Percentiles rank a stretch among this genome's conserved stretches.
Conservation (phyloP, 805 yeast genomes). For the Cyberlindnera meyerae region DNA sequence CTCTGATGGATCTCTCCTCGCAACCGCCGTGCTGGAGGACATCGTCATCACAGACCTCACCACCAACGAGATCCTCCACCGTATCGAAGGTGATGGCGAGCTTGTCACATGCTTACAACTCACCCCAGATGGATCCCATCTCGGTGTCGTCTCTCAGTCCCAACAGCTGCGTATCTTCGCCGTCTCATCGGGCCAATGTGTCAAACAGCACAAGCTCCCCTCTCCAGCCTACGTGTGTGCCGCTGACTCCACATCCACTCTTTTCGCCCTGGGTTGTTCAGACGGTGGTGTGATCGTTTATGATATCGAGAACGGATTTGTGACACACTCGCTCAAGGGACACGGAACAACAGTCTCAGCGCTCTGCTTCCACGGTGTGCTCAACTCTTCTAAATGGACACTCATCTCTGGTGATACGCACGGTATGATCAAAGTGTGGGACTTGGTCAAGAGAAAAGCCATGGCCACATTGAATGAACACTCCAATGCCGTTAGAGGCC, state of each 20-base stretch:
- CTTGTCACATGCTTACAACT: slow-evolving; percentile 72
- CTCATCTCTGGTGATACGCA: slow-evolving; percentile 69
- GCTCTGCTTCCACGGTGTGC: slow-evolving; percentile 66
- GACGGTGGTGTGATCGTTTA: slow-evolving; percentile 90
- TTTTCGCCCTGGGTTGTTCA: slow-evolving; percentile 91
- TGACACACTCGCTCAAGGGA: slow-evolving; percentile 88
- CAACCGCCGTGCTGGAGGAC: slow-evolving; percentile 78
- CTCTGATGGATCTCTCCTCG: slow-evolving; percentile 55
- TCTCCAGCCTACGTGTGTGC: slow-evolving; percentile 81
- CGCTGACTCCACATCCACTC: slow-evolving; percentile 74
- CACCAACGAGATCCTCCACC: slow-evolving; percentile 53
- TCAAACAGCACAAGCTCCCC: slow-evolving; percentile 53
- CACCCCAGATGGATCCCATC: slow-evolving; percentile 66
- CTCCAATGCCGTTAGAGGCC: slow-evolving; percentile 78
- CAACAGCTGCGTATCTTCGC: slow-evolving; percentile 69
- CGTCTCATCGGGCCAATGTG: slow-evolving; percentile 31
- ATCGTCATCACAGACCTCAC: slow-evolving; percentile 61
- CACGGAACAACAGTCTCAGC: slow-evolving; percentile 88
- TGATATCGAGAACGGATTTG: slow-evolving; percentile 83
- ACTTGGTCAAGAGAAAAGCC: slow-evolving; percentile 64
- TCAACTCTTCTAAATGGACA: slow-evolving; percentile 67
- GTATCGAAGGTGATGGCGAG: slow-evolving; percentile 78
- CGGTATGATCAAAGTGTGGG: slow-evolving; percentile 56
- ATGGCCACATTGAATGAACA: slow-evolving; percentile 67
- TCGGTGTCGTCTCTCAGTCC: slow-evolving; percentile 78